Conservation (phyloP, 2,329 filamentous ascomycete species). For the Alternaria triticimaculans region DNA sequence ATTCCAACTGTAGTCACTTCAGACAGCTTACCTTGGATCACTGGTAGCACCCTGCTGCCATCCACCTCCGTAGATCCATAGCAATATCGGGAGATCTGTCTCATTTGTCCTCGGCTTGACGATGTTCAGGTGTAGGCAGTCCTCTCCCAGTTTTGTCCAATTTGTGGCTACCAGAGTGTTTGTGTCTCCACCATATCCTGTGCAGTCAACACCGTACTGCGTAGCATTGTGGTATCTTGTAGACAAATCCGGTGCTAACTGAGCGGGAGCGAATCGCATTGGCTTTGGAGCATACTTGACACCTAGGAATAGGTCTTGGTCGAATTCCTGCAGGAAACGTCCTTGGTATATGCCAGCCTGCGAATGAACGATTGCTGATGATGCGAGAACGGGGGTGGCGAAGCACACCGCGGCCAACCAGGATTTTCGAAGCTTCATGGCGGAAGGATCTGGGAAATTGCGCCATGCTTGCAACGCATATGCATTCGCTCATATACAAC, state of each 20-base stretch:
- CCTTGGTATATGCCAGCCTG: conserved; percentile 37
- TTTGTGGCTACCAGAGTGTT: conserved; percentile 27
- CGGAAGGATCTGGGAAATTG: neutral
- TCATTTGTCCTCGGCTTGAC: conserved; percentile 29
- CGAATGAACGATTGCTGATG: conserved; percentile 26
- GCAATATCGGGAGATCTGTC: conserved; percentile 31
- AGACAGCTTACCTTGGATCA: conserved; percentile 33
- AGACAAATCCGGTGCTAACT: conserved; percentile 21
- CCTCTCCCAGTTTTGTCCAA: conserved; percentile 42
- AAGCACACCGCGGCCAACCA: neutral
- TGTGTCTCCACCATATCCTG: conserved; percentile 36
- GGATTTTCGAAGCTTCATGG: conserved; percentile 4
- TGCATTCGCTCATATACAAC: neutral
- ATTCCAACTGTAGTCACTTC: accelerated
- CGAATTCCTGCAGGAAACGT: conserved; percentile 33
- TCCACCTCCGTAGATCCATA: conserved; percentile 46
- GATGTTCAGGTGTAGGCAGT: conserved; percentile 55
- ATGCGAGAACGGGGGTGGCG: neutral
- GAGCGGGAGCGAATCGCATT: conserved; percentile 32
- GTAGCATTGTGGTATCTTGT: conserved; percentile 23
- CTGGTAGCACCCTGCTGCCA: conserved; percentile 43
- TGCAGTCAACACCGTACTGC: conserved; percentile 37
- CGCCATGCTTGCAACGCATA: neutral
- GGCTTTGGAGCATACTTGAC: conserved; percentile 41
- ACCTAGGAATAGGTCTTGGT: conserved; percentile 41